These are phyloP conservation scores for Sporothrix inflata DNA, from an alignment of 2,329 filamentous ascomycete genomes.

Conservation along the genomic window DNA sequence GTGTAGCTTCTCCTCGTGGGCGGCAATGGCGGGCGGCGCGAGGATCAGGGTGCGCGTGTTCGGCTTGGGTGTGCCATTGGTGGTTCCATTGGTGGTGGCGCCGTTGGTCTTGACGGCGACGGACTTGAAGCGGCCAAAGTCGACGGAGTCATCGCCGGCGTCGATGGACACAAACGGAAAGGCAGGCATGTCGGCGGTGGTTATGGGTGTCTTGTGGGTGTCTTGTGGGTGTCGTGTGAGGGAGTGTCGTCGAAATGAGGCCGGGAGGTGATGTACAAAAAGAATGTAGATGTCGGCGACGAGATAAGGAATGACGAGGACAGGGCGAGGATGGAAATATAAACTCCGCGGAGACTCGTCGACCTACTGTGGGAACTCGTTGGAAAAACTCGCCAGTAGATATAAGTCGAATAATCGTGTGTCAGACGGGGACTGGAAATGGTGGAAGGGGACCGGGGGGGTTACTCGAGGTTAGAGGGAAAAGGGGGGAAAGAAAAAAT, in stretches of 20 bases:
- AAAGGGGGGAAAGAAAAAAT: constrained; percentile 6
- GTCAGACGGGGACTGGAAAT: constrained; percentile 14
- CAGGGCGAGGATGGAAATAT: neutral
- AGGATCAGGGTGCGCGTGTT: constrained; percentile 48
- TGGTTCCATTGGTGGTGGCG: constrained; percentile 3
- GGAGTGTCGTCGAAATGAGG: neutral
- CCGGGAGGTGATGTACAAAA: neutral
- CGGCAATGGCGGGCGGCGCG: constrained; percentile 85
- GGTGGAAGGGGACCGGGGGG: neutral
- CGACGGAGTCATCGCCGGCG: constrained; percentile 28
- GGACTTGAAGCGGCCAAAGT: constrained; percentile 21
- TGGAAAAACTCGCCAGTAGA: neutral
- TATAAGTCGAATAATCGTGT: constrained; percentile 16
- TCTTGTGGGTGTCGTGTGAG: neutral
- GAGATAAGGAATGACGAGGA: neutral
- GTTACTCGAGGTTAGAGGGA: neutral
- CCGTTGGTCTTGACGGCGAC: neutral
- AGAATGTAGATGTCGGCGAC: neutral
- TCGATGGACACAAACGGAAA: constrained; percentile 33
- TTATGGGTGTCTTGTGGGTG: neutral
- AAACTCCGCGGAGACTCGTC: neutral
- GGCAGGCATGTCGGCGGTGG: constrained; percentile 31
- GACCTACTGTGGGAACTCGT: neutral
- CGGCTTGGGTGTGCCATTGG: neutral
- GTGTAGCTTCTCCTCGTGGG: constrained; percentile 78